phyloP scores from a whole-genome alignment of 441 rosid genomes.

The Isatis lusitanica region DNA sequence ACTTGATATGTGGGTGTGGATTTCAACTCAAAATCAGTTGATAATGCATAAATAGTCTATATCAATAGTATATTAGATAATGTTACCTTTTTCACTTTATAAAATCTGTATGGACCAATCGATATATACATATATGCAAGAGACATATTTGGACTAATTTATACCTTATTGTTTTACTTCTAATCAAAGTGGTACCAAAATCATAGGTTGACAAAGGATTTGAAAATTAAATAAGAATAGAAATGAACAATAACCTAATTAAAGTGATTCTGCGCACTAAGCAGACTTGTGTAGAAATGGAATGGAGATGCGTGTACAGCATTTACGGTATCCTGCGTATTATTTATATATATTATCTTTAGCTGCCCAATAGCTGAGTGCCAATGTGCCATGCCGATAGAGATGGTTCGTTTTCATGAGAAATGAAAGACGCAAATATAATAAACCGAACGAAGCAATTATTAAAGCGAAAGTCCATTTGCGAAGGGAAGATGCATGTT shows the following conservation, averaged over 20 bases:
- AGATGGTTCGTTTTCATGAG: slow-evolving; percentile 2
- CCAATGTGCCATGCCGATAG: slow-evolving; percentile 34
- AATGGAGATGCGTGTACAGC: slow-evolving; percentile 23
- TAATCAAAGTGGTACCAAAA: slow-evolving; percentile 8
- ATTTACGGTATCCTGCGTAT: slow-evolving; percentile 3
- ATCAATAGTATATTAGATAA: background rate
- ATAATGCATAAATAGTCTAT: background rate
- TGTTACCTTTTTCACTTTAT: background rate
- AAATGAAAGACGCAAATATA: background rate
- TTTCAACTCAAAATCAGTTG: background rate
- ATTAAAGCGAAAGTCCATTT: slow-evolving; percentile 22
- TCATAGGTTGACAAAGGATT: background rate
- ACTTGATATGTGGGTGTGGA: background rate
- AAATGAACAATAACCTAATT: background rate
- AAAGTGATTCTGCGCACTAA: slow-evolving; percentile 14
- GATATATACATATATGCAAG: too few species aligned
- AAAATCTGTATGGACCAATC: background rate
- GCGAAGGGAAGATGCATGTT: slow-evolving; percentile 19
- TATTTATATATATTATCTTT: background rate
- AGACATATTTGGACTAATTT: too few species aligned
- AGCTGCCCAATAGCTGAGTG: slow-evolving; percentile 21
- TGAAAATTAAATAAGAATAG: background rate
- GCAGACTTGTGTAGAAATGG: background rate
- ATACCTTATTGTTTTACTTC: background rate
- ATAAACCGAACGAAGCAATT: slow-evolving; percentile 12